Evolutionary conservation across 331 rosid genomes (phyloP).

Genomic region (Quercus tomentella): DNA sequence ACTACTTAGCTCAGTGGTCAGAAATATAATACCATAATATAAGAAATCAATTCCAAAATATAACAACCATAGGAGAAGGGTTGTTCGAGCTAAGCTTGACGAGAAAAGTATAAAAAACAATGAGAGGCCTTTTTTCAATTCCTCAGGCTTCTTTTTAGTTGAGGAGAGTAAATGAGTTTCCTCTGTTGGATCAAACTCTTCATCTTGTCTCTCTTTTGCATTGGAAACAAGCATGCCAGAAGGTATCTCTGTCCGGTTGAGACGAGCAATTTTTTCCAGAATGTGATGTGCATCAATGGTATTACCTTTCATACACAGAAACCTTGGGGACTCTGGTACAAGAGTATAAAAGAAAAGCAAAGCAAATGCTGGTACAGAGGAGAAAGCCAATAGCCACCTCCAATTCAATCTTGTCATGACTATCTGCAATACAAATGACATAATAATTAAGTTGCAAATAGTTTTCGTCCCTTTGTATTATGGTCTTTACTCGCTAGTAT

Average conservation of each 20-base stretch:
- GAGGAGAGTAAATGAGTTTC: constrained; percentile 59
- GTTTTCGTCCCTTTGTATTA: too few species aligned
- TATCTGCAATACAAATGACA: constrained; percentile 44
- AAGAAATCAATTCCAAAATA: constrained; percentile 92
- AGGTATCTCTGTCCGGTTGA: constrained; percentile 64
- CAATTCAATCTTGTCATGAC: constrained; percentile 91
- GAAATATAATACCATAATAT: constrained; percentile 89
- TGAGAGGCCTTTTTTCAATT: constrained; percentile 29
- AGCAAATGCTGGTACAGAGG: constrained; percentile 74
- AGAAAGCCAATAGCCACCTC: constrained; percentile 92
- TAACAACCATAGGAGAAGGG: constrained; percentile 83
- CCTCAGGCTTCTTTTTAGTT: not conserved
- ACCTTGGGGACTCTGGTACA: constrained; percentile 88
- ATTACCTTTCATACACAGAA: constrained; percentile 68
- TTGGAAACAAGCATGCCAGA: constrained; percentile 64
- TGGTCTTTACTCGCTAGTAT: not conserved
- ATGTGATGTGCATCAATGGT: constrained; percentile 59
- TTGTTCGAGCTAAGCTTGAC: constrained; percentile 58
- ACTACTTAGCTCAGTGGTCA: constrained; percentile 79
- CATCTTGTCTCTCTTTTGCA: constrained; percentile 26
- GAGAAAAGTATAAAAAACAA: constrained; percentile 67
- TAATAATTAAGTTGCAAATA: constrained; percentile 19
- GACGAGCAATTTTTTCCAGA: constrained; percentile 79
- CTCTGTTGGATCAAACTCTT: constrained; percentile 31
- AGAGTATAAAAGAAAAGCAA: constrained; percentile 73